phyloP scores from a whole-genome alignment of 805 yeast genomes.

The Ogataea salicorniae region DNA sequence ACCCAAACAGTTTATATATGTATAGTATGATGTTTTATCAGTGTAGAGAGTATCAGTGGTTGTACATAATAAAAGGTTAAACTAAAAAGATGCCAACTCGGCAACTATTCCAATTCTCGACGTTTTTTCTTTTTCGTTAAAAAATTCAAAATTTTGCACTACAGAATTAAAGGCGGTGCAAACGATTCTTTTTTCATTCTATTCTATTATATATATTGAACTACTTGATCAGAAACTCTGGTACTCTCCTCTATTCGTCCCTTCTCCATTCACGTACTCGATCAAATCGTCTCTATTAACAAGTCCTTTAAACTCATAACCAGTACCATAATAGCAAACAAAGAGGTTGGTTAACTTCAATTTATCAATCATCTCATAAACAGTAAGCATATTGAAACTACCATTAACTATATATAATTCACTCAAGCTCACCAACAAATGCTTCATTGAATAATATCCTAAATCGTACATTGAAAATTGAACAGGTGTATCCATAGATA shows the following conservation, averaged over 20 bases:
- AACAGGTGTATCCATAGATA: slow-evolving; percentile 14
- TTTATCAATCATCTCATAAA: slow-evolving; percentile 34
- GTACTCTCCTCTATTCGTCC: background rate
- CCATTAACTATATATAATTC: slow-evolving; percentile 27
- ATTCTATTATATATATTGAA: background rate
- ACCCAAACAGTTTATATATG: too few relatives aligned
- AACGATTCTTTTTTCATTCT: background rate
- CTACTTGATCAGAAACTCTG: too few relatives aligned
- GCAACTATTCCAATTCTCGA: background rate
- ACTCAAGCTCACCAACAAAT: slow-evolving; percentile 8
- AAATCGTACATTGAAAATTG: slow-evolving; percentile 10
- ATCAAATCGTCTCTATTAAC: slow-evolving; percentile 31
- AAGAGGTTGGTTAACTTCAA: slow-evolving; percentile 31
- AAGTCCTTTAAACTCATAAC: slow-evolving; percentile 29
- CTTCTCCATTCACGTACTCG: slow-evolving; percentile 8
- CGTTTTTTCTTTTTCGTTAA: background rate
- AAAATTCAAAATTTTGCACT: background rate
- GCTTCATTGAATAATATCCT: slow-evolving; percentile 14
- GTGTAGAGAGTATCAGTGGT: background rate
- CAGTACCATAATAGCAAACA: slow-evolving; percentile 28
- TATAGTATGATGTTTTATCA: background rate
- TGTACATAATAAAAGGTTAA: background rate
- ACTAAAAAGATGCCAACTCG: background rate
- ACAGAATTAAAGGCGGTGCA: background rate
- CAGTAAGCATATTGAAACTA: slow-evolving; percentile 30